Percentiles rank a stretch among this genome's conserved stretches.
phyloP scores from a whole-genome alignment of 352 stramenopile genomes.

The Globisporangium mamillatum region DNA sequence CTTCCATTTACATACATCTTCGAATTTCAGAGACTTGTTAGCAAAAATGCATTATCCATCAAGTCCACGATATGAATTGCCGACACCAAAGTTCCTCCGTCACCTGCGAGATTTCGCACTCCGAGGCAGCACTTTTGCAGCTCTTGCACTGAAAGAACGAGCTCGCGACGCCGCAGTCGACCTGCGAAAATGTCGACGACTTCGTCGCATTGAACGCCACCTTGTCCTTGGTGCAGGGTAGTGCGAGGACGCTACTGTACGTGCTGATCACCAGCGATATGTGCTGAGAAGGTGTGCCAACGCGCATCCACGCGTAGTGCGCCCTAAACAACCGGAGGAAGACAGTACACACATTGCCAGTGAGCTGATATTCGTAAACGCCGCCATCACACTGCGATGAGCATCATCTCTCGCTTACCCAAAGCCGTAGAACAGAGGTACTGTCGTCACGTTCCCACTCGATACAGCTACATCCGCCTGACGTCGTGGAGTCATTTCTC shows the following conservation, averaged over 20 bases:
- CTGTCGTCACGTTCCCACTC: neutral
- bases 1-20: slow-evolving; percentile 80
- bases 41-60: neutral
- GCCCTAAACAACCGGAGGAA: slow-evolving; percentile 6
- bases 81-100: neutral
- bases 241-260: slow-evolving; percentile 64
- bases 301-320: slow-evolving; percentile 81
- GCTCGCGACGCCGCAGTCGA: slow-evolving; percentile 42
- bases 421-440: neutral
- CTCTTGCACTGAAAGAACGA: slow-evolving; percentile 52
- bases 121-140: slow-evolving; percentile 31
- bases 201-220: slow-evolving; percentile 45
- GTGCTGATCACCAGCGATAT: slow-evolving; percentile 77
- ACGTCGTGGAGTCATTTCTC: neutral
- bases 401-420: neutral
- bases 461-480: neutral
- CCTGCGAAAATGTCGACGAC: slow-evolving; percentile 66
- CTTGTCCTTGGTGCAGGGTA: slow-evolving; percentile 64
- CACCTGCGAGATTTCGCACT: slow-evolving; percentile 60
- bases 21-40: no score
- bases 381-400: neutral
- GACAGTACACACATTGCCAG: neutral
- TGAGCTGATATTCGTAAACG: neutral
- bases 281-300: slow-evolving; percentile 68
- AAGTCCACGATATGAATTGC: neutral